phyloP scores from a whole-genome alignment of 306 rosid species.

The Prunus campanulata region DNA sequence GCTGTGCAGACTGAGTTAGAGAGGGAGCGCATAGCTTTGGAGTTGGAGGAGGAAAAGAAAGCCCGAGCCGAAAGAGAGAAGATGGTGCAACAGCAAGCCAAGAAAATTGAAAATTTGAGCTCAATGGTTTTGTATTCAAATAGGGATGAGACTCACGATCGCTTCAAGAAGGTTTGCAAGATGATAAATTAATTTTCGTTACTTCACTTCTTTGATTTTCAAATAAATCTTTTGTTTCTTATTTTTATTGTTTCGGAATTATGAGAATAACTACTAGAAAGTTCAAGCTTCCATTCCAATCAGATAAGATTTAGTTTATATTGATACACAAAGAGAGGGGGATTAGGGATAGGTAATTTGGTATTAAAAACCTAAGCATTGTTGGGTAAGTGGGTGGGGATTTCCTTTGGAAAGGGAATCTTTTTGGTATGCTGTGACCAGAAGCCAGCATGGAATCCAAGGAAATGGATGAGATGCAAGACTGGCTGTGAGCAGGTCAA shows the following conservation, averaged over 20 bases:
- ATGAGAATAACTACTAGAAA: not conserved
- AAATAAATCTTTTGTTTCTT: not conserved
- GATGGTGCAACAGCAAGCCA: constrained; percentile 80
- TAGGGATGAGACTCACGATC: constrained; percentile 72
- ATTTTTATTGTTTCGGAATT: not conserved
- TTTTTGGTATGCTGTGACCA: not conserved
- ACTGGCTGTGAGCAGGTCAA: not conserved
- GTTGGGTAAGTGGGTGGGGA: not conserved
- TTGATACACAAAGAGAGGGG: not conserved
- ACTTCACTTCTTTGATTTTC: not conserved
- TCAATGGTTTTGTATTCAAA: constrained; percentile 87
- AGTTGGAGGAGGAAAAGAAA: constrained; percentile 91
- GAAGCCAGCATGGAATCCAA: not conserved
- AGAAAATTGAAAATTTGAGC: constrained; percentile 86
- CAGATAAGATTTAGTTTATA: not conserved
- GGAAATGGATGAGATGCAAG: not conserved
- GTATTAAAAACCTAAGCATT: not conserved
- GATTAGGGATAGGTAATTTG: not conserved
- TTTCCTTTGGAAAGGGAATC: not conserved
- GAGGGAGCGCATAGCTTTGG: constrained; percentile 95
- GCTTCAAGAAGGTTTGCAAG: constrained; percentile 57
- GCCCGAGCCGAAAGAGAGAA: constrained; percentile 91
- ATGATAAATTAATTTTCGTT: not conserved
- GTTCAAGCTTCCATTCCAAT: not conserved
- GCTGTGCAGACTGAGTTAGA: constrained; percentile 74